Evolutionary conservation across 163 green algal genomes (phyloP).

Genomic region (Scenedesmus sp.): DNA sequence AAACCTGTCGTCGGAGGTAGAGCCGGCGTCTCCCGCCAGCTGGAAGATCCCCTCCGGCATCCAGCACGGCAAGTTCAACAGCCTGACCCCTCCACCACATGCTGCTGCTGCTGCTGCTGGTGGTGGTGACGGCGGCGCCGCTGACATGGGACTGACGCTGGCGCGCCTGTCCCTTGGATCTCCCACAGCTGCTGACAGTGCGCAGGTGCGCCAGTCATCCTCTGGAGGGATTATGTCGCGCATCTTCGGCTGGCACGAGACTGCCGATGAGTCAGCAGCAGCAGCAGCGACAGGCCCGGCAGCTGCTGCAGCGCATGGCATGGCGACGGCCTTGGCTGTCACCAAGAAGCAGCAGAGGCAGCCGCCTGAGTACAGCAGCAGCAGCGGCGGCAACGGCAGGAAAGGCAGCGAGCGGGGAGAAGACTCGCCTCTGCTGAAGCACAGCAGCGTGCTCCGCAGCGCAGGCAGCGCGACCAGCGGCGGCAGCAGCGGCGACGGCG

Average conservation of each 20-base stretch:
- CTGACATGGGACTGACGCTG: not conserved
- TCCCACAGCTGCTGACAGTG: not conserved
- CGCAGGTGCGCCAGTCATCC: not conserved
- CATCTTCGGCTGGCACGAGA: not conserved
- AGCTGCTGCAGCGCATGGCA: not conserved
- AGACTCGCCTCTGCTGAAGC: not conserved
- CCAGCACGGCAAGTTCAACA: not conserved
- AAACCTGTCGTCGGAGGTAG: not conserved
- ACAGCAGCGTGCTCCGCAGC: not conserved
- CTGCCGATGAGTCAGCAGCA: not conserved
- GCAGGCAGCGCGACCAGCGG: not conserved
- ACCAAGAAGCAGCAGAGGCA: not conserved
- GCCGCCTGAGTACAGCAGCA: not conserved
- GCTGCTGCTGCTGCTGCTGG: conserved; percentile 3
- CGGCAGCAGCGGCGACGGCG: conserved; percentile 19
- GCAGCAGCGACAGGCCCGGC: not conserved
- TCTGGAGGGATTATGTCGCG: not conserved
- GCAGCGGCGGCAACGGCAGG: not conserved
- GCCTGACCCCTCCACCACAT: not conserved
- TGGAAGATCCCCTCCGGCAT: not conserved
- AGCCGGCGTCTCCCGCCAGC: not conserved
- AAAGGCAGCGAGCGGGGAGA: not conserved
- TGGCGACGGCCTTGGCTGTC: not conserved
- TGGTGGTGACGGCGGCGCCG: not conserved
- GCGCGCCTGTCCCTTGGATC: not conserved